phyloP scores from a whole-genome alignment of 164 flowering plant genomes.

The Magnolia officinalis region DNA sequence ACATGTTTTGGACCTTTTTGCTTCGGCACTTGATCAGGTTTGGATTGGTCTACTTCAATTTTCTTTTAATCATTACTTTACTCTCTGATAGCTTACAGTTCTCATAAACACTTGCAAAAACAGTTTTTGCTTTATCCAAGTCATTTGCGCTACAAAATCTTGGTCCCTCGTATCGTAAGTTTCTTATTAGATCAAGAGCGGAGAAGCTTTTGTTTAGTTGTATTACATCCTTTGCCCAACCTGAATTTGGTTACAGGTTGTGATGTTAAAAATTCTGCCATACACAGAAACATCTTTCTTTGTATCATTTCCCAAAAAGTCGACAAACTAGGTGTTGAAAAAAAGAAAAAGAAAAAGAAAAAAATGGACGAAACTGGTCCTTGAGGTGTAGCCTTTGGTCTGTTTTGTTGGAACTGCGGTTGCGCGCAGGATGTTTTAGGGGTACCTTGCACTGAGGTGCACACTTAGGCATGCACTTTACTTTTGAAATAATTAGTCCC shows the following conservation, averaged over 20 bases:
- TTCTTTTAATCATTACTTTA: not conserved
- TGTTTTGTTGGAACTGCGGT: not conserved
- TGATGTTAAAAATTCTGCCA: no score
- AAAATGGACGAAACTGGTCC: not conserved
- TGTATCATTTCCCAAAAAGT: no score
- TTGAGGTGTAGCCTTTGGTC: not conserved
- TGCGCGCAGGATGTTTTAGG: not conserved
- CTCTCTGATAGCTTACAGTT: not conserved
- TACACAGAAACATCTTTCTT: no score
- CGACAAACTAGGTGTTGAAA: not conserved
- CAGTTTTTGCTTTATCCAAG: no score
- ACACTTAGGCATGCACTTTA: no score
- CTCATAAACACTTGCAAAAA: not conserved
- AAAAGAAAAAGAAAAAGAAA: not conserved
- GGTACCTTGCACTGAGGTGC: not conserved
- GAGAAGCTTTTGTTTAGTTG: not conserved
- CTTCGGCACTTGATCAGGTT: slow-evolving; percentile 99
- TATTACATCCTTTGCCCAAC: not conserved
- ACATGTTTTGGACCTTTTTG: slow-evolving; percentile 92
- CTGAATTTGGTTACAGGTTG: no score
- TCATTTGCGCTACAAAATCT: no score
- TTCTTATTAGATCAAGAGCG: not conserved
- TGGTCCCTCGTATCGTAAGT: not conserved
- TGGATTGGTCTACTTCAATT: slow-evolving; percentile 5
- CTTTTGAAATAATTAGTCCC: no score